Evolutionary conservation across 164 flowering plant genomes (phyloP).

Genomic region (Vitis labrusca): DNA sequence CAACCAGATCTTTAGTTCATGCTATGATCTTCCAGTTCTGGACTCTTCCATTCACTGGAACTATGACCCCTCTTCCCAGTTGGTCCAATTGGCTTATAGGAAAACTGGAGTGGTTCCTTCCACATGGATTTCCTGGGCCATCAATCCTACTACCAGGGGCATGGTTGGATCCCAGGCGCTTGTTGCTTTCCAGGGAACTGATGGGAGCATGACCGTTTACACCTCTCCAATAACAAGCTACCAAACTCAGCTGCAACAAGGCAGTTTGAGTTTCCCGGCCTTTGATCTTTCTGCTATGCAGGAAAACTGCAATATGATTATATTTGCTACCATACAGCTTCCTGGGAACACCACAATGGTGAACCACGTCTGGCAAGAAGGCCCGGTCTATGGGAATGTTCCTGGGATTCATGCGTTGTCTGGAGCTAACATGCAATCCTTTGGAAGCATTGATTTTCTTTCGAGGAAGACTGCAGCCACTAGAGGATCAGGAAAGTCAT

Average conservation of each 20-base stretch:
- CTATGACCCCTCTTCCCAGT: conserved; percentile 11
- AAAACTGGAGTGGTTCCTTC: not conserved
- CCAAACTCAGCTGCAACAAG: not conserved
- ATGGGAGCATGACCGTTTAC: not conserved
- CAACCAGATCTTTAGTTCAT: conserved; percentile 1
- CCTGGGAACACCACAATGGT: not conserved
- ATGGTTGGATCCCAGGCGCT: conserved; percentile 17
- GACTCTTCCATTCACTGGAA: conserved; percentile 24
- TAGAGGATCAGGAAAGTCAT: no score
- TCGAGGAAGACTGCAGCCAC: no score
- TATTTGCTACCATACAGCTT: conserved; percentile 10
- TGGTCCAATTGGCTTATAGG: conserved; percentile 16
- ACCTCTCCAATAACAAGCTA: not conserved
- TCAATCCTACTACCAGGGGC: not conserved
- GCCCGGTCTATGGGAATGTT: no score
- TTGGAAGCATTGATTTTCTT: no score
- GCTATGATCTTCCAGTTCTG: conserved; percentile 12
- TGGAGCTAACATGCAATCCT: no score
- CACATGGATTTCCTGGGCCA: conserved; percentile 17
- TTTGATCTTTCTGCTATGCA: not conserved
- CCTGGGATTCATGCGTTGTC: not conserved
- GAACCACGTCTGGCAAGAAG: no score
- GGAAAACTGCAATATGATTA: not conserved
- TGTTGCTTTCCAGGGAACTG: conserved; percentile 6
- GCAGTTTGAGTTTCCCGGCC: conserved; percentile 2